phyloP scores from a whole-genome alignment of 371 early-diverging fungal genomes.

The Apophysomyces variabilis region DNA sequence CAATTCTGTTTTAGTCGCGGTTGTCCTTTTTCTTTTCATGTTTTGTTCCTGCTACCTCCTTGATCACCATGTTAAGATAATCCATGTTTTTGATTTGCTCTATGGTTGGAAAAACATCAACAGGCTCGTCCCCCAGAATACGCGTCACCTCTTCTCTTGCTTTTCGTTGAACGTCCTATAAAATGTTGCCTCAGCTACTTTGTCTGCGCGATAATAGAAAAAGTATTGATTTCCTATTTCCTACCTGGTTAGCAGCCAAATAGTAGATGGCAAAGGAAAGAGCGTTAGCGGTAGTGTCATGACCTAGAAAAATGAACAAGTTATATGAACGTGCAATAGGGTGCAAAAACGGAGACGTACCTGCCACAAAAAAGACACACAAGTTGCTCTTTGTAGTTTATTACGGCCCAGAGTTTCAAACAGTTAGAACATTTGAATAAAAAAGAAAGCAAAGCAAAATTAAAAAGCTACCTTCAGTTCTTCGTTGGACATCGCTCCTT shows the following conservation, averaged over 20 bases:
- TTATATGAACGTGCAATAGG: not conserved
- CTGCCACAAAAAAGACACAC: not conserved
- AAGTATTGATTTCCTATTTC: not conserved
- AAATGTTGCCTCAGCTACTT: too few species aligned
- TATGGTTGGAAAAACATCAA: conserved; percentile 18
- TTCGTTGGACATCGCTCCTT: conserved; percentile 29
- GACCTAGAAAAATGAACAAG: not conserved
- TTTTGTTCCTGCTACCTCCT: conserved; percentile 19
- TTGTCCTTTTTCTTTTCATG: too few species aligned
- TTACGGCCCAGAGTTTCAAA: too few species aligned
- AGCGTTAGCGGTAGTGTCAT: conserved; percentile 21
- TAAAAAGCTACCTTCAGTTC: conserved; percentile 30
- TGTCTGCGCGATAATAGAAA: too few species aligned
- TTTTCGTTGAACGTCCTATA: conserved; percentile 28
- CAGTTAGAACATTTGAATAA: too few species aligned
- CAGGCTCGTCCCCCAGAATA: conserved; percentile 26
- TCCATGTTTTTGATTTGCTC: conserved; percentile 22
- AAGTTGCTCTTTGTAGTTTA: not conserved
- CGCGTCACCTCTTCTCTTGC: conserved; percentile 30
- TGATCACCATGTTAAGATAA: conserved; percentile 23
- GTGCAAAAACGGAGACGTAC: conserved; percentile 12
- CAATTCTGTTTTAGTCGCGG: too few species aligned
- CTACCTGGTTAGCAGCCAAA: conserved; percentile 24
- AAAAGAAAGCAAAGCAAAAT: too few species aligned
- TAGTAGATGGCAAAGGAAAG: conserved; percentile 24